Evolutionary conservation across 2,329 filamentous ascomycete species (phyloP).

Genomic region (Orbilia ellipsospora): DNA sequence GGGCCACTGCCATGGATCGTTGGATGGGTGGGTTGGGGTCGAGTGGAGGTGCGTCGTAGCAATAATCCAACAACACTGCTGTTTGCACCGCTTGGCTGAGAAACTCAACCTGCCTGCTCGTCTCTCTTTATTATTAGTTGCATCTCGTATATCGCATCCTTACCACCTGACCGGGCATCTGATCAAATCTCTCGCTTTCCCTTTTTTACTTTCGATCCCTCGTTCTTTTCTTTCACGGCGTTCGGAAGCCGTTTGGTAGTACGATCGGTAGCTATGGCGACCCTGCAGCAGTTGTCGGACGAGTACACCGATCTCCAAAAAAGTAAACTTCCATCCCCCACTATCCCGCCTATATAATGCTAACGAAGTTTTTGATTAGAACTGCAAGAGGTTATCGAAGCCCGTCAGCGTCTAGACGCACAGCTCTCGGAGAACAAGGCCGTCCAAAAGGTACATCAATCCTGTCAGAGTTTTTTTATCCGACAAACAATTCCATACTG

Average conservation of each 20-base stretch:
- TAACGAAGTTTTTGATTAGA: slow-evolving; percentile 68
- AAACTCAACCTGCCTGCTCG: not conserved
- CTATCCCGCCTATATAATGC: not conserved
- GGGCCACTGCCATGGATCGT: not conserved
- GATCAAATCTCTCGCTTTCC: not conserved
- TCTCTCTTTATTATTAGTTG: slow-evolving; percentile 16
- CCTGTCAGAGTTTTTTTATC: not conserved
- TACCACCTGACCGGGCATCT: slow-evolving; percentile 20
- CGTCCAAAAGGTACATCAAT: slow-evolving; percentile 76
- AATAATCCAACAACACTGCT: slow-evolving; percentile 35
- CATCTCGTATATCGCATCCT: not conserved
- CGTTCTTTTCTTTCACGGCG: not conserved
- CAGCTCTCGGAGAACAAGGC: slow-evolving; percentile 92
- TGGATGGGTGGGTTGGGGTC: not conserved
- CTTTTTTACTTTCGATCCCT: not conserved
- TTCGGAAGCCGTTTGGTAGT: not conserved
- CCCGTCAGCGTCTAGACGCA: slow-evolving; percentile 89
- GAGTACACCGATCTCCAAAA: slow-evolving; percentile 88
- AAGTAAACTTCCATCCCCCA: slow-evolving; percentile 67
- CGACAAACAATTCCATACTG: too few species aligned
- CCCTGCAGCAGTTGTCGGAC: slow-evolving; percentile 83
- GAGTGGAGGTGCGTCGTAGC: not conserved
- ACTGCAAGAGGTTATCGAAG: slow-evolving; percentile 78
- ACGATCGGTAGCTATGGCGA: slow-evolving; percentile 68
- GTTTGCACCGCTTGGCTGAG: slow-evolving; percentile 22